Percentiles rank a stretch among this genome's conserved stretches.
Evolutionary conservation across 2,329 filamentous ascomycete genomes (phyloP).

Genomic region (Cercospora sp.): DNA sequence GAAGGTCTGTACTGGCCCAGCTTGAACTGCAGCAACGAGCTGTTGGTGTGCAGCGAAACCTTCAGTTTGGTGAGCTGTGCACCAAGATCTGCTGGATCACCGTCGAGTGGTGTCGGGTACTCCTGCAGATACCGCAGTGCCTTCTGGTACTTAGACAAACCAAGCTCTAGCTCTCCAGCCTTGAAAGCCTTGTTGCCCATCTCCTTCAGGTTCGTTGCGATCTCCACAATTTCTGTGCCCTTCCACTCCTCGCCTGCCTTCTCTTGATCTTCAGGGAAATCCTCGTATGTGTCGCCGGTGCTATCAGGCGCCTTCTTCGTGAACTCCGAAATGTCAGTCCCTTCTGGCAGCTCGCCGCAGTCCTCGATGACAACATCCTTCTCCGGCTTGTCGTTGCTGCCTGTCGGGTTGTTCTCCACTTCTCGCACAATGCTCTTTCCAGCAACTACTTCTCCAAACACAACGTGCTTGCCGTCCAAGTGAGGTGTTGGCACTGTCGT

Average conservation of each 20-base stretch:
- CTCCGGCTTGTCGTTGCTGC: conserved; percentile 73
- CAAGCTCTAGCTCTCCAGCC: conserved; percentile 66
- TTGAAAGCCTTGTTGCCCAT: conserved; percentile 95
- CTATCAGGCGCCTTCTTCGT: conserved; percentile 71
- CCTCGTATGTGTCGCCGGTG: conserved; percentile 89
- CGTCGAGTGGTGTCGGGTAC: conserved; percentile 68
- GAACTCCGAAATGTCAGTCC: conserved; percentile 66
- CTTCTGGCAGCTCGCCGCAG: conserved; percentile 79
- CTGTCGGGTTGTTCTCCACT: conserved; percentile 80
- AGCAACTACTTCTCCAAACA: conserved; percentile 90
- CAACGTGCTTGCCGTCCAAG: conserved; percentile 93
- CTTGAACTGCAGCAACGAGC: conserved; percentile 83
- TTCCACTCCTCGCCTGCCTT: conserved; percentile 58
- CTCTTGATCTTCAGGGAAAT: conserved; percentile 84
- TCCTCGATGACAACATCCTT: conserved; percentile 72
- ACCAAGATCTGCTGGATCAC: conserved; percentile 68
- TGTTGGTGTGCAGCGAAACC: conserved; percentile 85
- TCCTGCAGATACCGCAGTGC: conserved; percentile 85
- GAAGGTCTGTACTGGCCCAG: conserved; percentile 70
- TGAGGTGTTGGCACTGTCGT: conserved; percentile 95
- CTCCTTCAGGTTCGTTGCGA: conserved; percentile 82
- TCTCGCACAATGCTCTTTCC: conserved; percentile 89
- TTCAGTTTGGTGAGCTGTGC: conserved; percentile 70
- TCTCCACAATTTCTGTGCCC: conserved; percentile 69
- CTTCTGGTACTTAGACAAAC: conserved; percentile 92